Conservation (phyloP, 768 basidiomycete genomes). For the Amanita brunnescens region DNA sequence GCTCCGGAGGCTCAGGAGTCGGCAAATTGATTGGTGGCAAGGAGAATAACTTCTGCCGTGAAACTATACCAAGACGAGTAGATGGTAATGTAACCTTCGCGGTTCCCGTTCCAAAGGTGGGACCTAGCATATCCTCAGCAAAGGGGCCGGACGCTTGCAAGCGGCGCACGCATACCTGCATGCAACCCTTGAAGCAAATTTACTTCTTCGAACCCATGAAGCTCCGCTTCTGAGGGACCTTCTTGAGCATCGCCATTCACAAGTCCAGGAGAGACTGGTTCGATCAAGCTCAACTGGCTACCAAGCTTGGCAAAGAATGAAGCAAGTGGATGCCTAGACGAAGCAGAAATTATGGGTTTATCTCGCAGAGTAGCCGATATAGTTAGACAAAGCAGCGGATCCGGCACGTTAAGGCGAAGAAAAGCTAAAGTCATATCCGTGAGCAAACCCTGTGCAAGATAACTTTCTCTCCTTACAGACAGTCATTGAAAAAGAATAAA, state of each 20-base stretch:
- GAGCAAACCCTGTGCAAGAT: constrained; percentile 1
- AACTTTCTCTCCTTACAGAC: constrained; percentile 64
- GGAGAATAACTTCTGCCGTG: constrained; percentile 60
- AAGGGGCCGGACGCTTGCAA: background rate
- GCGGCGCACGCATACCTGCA: constrained; percentile 33
- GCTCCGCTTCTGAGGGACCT: constrained; percentile 27
- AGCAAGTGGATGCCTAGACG: constrained; percentile 35
- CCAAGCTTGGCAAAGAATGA: constrained; percentile 29
- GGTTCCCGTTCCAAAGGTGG: constrained; percentile 29
- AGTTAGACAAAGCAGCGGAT: constrained; percentile 80
- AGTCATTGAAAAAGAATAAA: constrained; percentile 70
- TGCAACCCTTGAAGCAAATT: constrained; percentile 48
- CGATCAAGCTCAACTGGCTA: constrained; percentile 23
- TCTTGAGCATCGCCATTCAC: constrained; percentile 19
- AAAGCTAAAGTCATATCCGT: constrained; percentile 42
- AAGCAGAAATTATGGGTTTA: constrained; percentile 43
- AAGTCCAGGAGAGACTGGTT: constrained; percentile 25
- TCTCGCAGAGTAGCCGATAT: constrained; percentile 84
- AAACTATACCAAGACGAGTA: constrained; percentile 58
- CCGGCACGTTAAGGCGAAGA: constrained; percentile 53
- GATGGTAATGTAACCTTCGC: constrained; percentile 48
- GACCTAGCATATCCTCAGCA: constrained; percentile 23
- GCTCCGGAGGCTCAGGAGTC: constrained; percentile 33
- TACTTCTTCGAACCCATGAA: constrained; percentile 51
- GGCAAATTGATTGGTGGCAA: constrained; percentile 42